Conservation (phyloP, 164 flowering plant genomes). For the Vitis vinifera region ASM3070453v1 NC_081814.1:6055001-6055500, state of each 20-base stretch:
- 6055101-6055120: conserved; percentile 69
- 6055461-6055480: no score
- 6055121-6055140: conserved; percentile 73
- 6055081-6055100: conserved; percentile 93
- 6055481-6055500: no score
- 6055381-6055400: neutral
- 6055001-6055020: conserved; percentile 89
- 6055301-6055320: neutral
- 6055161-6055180: neutral
- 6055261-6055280: neutral
- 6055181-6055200: neutral
- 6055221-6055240: neutral
- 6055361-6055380: neutral
- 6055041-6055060: conserved; percentile 93
- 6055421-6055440: no score
- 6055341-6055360: no score
- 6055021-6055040: conserved; percentile 83
- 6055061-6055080: conserved; percentile 85
- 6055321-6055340: neutral
- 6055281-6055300: neutral
- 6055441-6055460: no score
- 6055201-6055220: neutral
- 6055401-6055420: neutral
- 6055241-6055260: neutral
- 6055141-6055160: conserved; percentile 33